These are phyloP conservation scores for Ceratobasidium sp. DNA, from an alignment of 1,284 basidiomycete genomes.

Conservation along the genomic window DNA sequence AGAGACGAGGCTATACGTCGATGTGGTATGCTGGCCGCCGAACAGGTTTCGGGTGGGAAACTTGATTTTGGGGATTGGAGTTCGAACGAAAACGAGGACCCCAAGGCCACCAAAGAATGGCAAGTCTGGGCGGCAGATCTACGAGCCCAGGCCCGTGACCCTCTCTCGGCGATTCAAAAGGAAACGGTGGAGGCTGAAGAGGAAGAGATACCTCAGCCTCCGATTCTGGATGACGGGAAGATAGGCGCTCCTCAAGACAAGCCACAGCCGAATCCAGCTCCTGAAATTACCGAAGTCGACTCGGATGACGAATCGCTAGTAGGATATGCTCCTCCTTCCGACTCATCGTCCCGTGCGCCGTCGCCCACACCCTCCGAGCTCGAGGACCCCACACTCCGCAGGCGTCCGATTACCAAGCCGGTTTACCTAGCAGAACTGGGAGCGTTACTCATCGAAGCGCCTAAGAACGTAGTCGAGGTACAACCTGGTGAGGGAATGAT, in stretches of 20 bases:
- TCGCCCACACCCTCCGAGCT: constrained; percentile 83
- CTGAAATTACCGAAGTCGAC: constrained; percentile 49
- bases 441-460: constrained; percentile 58
- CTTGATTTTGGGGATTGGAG: constrained; percentile 88
- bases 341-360: constrained; percentile 69
- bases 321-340: constrained; percentile 68
- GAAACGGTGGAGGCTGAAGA: constrained; percentile 23
- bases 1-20: constrained; percentile 77
- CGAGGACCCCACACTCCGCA: constrained; percentile 76
- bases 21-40: constrained; percentile 94
- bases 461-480: constrained; percentile 36
- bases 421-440: constrained; percentile 85
- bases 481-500: constrained; percentile 6
- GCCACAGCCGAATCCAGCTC: neutral
- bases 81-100: constrained; percentile 51
- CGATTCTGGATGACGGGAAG: constrained; percentile 27
- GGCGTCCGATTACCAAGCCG: constrained; percentile 73
- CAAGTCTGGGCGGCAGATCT: constrained; percentile 2
- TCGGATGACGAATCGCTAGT: constrained; percentile 83
- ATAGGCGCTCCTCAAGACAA: constrained; percentile 26
- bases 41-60: constrained; percentile 75
- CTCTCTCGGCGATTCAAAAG: neutral
- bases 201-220: constrained; percentile 1
- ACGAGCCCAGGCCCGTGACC: neutral
- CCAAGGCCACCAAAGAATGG: neutral